A percentile compares a stretch with the other conserved stretches of the same genome.
These are phyloP conservation scores for Macrophomina pseudophaseolina DNA, from an alignment of 2,329 filamentous ascomycete species.

Conservation along the genomic window DNA sequence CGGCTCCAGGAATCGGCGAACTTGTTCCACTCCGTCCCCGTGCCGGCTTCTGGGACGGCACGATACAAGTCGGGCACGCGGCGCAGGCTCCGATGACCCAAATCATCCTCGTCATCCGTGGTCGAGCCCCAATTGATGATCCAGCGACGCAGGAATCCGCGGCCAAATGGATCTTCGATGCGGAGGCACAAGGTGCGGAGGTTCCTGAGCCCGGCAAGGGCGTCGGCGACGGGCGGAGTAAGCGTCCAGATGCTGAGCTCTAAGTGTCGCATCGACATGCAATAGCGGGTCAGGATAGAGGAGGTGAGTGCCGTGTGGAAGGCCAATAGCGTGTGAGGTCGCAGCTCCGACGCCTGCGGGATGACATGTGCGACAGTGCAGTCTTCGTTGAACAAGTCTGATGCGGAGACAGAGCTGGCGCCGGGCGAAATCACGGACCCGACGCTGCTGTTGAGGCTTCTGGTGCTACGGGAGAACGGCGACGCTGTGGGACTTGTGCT, in stretches of 20 bases:
- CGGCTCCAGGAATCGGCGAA: conserved; percentile 27
- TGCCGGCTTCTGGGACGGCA: conserved; percentile 27
- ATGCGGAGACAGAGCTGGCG: neutral
- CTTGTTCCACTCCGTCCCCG: conserved; percentile 25
- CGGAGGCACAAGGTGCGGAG: conserved; percentile 35
- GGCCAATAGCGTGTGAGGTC: conserved; percentile 23
- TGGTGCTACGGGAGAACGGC: conserved; percentile 22
- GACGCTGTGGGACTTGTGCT: conserved; percentile 26
- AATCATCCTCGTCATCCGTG: neutral
- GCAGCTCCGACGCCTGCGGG: conserved; percentile 23
- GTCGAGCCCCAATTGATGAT: conserved; percentile 26
- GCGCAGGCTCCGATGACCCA: neutral
- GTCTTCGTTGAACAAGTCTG: conserved; percentile 13
- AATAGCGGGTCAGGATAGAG: conserved; percentile 36
- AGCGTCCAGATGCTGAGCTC: conserved; percentile 40
- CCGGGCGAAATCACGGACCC: neutral
- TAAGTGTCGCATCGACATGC: conserved; percentile 34
- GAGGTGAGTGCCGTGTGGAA: conserved; percentile 39
- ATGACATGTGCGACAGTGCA: conserved; percentile 25
- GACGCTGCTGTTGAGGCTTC: conserved; percentile 20
- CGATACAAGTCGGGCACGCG: conserved; percentile 31
- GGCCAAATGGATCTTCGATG: conserved; percentile 33
- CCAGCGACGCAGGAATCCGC: conserved; percentile 29
- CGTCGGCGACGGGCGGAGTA: conserved; percentile 33
- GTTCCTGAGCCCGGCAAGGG: conserved; percentile 32